phyloP scores from a whole-genome alignment of 371 early-diverging fungal species.

The Haplosporangium sp. region DNA sequence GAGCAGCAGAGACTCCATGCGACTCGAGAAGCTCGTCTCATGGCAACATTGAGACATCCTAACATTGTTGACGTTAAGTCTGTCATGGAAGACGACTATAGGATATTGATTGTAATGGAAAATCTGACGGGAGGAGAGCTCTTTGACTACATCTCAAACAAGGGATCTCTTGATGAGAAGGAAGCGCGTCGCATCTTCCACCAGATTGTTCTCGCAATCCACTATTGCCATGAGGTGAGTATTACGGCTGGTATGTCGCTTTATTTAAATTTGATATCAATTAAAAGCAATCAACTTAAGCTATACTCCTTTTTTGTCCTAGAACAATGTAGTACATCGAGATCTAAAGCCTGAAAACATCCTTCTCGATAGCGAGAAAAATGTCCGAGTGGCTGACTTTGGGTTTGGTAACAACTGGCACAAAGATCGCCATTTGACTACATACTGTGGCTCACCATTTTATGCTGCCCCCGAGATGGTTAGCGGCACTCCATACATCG shows the following conservation, averaged over 20 bases:
- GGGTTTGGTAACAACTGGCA: constrained; percentile 95
- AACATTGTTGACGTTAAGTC: constrained; percentile 90
- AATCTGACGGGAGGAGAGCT: constrained; percentile 97
- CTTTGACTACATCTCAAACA: constrained; percentile 92
- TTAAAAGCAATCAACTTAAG: neutral
- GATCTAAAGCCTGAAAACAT: constrained; percentile 94
- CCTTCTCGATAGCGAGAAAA: constrained; percentile 76
- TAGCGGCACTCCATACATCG: constrained; percentile 76
- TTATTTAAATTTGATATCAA: neutral
- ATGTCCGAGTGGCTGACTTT: constrained; percentile 92
- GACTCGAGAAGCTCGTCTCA: constrained; percentile 85
- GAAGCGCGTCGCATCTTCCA: constrained; percentile 93
- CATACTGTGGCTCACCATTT: constrained; percentile 95
- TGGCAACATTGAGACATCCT: constrained; percentile 86
- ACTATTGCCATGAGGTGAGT: constrained; percentile 83
- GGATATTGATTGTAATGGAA: constrained; percentile 95
- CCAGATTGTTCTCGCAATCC: constrained; percentile 95
- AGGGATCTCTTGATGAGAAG: constrained; percentile 84
- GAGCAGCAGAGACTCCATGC: constrained; percentile 71
- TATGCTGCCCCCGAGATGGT: constrained; percentile 93
- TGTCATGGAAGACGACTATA: constrained; percentile 85
- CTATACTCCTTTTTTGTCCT: neutral
- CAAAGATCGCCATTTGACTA: constrained; percentile 83
- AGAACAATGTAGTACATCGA: constrained; percentile 71
- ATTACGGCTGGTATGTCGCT: neutral